phyloP scores from a whole-genome alignment of 2,329 filamentous ascomycete species.

The Colletotrichum sojae region DNA sequence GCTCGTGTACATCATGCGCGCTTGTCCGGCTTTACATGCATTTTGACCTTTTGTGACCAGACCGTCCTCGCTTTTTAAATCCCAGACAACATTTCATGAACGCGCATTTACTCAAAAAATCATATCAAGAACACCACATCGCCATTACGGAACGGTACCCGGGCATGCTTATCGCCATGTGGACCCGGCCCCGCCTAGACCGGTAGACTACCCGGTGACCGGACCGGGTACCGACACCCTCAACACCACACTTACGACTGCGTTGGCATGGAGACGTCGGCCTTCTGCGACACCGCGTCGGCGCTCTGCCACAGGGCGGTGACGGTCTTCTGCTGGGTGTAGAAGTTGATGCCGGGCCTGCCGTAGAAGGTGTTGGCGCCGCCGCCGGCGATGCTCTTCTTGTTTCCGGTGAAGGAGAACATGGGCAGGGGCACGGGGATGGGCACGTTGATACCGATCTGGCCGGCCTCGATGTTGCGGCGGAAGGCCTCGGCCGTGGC shows the following conservation, averaged over 20 bases:
- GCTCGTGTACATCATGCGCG: conserved; percentile 8
- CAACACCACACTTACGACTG: conserved; percentile 49
- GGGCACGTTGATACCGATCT: conserved; percentile 88
- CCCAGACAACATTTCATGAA: conserved; percentile 4
- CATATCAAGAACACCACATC: background rate
- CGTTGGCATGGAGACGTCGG: conserved; percentile 88
- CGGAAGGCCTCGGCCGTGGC: conserved; percentile 85
- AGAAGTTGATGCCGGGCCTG: conserved; percentile 91
- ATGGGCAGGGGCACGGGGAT: conserved; percentile 81
- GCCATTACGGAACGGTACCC: conserved; percentile 3
- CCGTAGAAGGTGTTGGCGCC: conserved; percentile 97
- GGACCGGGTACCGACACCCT: conserved; percentile 4
- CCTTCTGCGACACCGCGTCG: conserved; percentile 88
- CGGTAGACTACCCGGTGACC: conserved; percentile 1
- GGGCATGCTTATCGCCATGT: background rate
- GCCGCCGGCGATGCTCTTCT: conserved; percentile 92
- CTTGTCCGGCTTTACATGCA: background rate
- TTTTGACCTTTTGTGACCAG: conserved; percentile 16
- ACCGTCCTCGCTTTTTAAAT: conserved; percentile 8
- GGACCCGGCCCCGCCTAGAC: conserved; percentile 6
- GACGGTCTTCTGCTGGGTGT: conserved; percentile 98
- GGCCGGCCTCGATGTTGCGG: conserved; percentile 85
- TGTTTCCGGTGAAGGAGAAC: conserved; percentile 83
- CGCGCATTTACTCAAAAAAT: background rate
- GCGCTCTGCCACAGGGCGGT: conserved; percentile 90